Evolutionary conservation across 2,329 filamentous ascomycete genomes (phyloP).

Genomic region (Trichothecium sympodiale): DNA sequence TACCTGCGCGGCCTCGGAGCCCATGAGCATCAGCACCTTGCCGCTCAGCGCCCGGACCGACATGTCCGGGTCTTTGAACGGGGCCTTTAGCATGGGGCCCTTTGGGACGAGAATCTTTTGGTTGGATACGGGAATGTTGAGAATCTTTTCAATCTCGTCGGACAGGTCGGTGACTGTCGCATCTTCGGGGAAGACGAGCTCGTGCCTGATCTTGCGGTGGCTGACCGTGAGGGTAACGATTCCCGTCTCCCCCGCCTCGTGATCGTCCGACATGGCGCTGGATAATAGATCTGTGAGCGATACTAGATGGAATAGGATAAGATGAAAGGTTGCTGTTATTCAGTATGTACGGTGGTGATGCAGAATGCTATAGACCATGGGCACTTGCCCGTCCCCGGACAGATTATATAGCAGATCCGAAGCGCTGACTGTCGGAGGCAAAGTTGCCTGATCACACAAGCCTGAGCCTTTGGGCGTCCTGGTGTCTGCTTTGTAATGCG

Average conservation of each 20-base stretch:
- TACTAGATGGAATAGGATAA: too few relatives aligned
- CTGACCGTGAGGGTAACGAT: conserved; percentile 32
- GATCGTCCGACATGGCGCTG: too few relatives aligned
- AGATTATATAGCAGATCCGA: too few relatives aligned
- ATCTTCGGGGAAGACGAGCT: conserved; percentile 29
- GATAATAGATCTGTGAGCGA: too few relatives aligned
- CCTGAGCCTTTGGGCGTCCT: too few relatives aligned
- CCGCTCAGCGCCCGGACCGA: conserved; percentile 34
- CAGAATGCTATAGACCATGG: too few relatives aligned
- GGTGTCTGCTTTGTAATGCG: too few relatives aligned
- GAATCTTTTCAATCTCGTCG: conserved; percentile 38
- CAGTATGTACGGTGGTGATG: too few relatives aligned
- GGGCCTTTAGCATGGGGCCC: conserved; percentile 50
- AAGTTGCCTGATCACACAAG: too few relatives aligned
- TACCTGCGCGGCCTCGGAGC: conserved; percentile 50
- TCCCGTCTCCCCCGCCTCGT: conserved; percentile 8
- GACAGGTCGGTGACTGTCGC: conserved; percentile 49
- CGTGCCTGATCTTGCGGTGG: conserved; percentile 34
- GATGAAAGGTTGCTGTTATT: too few relatives aligned
- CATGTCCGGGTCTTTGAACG: conserved; percentile 48
- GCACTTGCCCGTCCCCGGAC: too few relatives aligned
- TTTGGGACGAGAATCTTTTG: conserved; percentile 62
- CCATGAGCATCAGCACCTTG: conserved; percentile 56
- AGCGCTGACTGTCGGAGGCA: too few relatives aligned
- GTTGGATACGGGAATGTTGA: conserved; percentile 50